Evolutionary conservation across 331 rosid genomes (phyloP).

Genomic region (Quercus tomentella): DNA sequence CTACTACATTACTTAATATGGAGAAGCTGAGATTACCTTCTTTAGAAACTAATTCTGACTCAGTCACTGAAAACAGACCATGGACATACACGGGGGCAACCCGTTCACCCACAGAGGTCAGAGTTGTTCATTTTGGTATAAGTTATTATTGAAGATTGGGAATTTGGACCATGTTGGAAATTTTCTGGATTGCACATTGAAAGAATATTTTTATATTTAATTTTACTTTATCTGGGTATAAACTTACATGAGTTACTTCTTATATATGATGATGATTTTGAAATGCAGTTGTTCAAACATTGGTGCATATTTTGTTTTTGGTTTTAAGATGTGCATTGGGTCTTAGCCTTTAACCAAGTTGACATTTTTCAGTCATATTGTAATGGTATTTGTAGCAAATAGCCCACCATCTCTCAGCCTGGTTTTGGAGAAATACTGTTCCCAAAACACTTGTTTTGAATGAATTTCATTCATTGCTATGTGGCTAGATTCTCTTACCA

Average conservation of each 20-base stretch:
- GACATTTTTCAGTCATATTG: neutral
- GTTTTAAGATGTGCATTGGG: constrained; percentile 2
- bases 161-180: neutral
- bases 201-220: neutral
- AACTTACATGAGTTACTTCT: neutral
- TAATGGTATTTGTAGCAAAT: neutral
- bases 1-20: constrained; percentile 45
- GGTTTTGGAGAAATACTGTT: neutral
- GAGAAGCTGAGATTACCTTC: constrained; percentile 50
- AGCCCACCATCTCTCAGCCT: constrained; percentile 1
- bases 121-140: neutral
- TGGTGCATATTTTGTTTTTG: neutral
- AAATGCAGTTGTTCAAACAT: neutral
- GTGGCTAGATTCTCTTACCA: neutral
- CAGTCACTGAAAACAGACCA: constrained; percentile 32
- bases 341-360: neutral
- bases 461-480: neutral
- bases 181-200: neutral
- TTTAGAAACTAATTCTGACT: constrained; percentile 39
- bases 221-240: neutral
- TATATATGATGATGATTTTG: neutral
- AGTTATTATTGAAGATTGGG: neutral
- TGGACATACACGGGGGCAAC: constrained; percentile 50
- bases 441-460: neutral
- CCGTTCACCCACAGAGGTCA: constrained; percentile 47